Conservation (phyloP, 208 protist species). For the Trypanosoma vivax region DNA sequence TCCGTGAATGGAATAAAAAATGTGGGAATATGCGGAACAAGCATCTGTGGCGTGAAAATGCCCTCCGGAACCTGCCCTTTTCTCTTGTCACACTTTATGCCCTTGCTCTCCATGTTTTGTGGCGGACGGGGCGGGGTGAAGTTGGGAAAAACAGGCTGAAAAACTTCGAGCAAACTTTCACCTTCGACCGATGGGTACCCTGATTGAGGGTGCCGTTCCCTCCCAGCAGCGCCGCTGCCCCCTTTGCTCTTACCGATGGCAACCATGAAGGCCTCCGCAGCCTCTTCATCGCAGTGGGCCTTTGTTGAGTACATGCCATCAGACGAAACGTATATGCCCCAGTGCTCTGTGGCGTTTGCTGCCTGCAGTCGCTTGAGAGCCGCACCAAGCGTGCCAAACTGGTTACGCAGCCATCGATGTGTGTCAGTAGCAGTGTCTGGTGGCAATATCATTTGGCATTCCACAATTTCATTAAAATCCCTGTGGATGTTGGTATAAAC, state of each 20-base stretch:
- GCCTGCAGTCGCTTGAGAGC: slow-evolving; percentile 8
- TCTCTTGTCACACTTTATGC: background rate
- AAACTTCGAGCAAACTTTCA: slow-evolving; percentile 18
- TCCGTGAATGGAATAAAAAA: slow-evolving; percentile 48
- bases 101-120: background rate
- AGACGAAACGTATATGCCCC: slow-evolving; percentile 32
- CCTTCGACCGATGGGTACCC: background rate
- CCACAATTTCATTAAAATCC: background rate
- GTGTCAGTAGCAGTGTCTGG: background rate
- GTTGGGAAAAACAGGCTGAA: slow-evolving; percentile 9
- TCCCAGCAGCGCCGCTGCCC: background rate
- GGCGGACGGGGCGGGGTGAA: slow-evolving; percentile 30
- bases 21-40: slow-evolving; percentile 37
- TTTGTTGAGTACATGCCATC: slow-evolving; percentile 18
- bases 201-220: background rate
- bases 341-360: slow-evolving; percentile 12
- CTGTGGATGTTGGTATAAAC: slow-evolving; percentile 6
- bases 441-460: background rate
- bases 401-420: slow-evolving; percentile 14
- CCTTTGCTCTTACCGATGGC: background rate
- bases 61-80: slow-evolving; percentile 2
- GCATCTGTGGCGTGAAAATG: slow-evolving; percentile 38
- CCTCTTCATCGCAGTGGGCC: slow-evolving; percentile 23
- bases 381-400: slow-evolving; percentile 18
- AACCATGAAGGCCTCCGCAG: slow-evolving; percentile 11